Percentiles rank a stretch among this genome's conserved stretches.
phyloP scores from a whole-genome alignment of 2,329 filamentous ascomycete species.

The Colletotrichum musae region DNA sequence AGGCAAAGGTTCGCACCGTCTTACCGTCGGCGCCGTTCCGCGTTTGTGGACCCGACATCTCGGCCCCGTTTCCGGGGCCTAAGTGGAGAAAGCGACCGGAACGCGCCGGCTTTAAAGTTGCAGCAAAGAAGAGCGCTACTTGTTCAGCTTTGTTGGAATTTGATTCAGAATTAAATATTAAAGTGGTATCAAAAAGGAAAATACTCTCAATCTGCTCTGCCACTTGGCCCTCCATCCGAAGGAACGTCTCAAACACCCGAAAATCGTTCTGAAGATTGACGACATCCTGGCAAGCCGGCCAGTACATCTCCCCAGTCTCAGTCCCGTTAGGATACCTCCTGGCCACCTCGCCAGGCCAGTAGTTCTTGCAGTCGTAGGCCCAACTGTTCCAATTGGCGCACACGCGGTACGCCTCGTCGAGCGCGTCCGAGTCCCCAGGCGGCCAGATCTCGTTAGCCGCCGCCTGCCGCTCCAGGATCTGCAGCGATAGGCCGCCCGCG shows the following conservation, averaged over 20 bases:
- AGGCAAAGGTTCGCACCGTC: no score
- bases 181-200: no score
- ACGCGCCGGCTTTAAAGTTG: no score
- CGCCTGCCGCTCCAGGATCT: conserved; percentile 24
- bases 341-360: conserved; percentile 11
- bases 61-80: no score
- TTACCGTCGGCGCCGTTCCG: no score
- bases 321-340: conserved; percentile 9
- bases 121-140: no score
- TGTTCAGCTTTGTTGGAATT: no score
- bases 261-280: conserved; percentile 20
- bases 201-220: no score
- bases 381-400: conserved; percentile 33
- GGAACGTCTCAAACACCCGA: conserved; percentile 6
- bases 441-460: conserved; percentile 22
- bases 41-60: no score
- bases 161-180: no score
- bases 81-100: no score
- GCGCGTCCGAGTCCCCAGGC: conserved; percentile 4
- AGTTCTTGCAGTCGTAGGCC: conserved; percentile 34
- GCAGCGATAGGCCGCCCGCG: conserved; percentile 43
- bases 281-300: conserved; percentile 13
- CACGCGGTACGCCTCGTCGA: conserved; percentile 6
- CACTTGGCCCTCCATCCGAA: not conserved
- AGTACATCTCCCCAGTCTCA: not conserved